Evolutionary conservation across 2,329 filamentous ascomycete genomes (phyloP).

Genomic region (Teratosphaeria pseudoeucalypti): DNA sequence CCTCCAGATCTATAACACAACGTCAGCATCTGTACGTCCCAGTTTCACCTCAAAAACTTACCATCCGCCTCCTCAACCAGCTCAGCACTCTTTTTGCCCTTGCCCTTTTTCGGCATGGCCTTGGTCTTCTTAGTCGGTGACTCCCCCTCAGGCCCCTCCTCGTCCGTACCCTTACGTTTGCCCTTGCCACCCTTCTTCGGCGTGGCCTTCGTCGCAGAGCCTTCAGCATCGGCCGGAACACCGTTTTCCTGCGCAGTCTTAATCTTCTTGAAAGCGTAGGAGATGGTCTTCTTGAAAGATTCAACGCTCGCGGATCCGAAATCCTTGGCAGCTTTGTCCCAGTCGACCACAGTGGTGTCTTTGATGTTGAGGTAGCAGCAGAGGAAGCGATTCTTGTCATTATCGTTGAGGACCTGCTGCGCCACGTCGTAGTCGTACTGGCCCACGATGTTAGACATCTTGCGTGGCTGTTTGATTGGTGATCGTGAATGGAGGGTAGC

Average conservation of each 20-base stretch:
- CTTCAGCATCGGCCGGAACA: conserved; percentile 2
- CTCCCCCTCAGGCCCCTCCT: conserved; percentile 6
- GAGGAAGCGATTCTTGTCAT: conserved; percentile 22
- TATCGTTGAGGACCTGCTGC: conserved; percentile 14
- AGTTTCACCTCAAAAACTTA: neutral
- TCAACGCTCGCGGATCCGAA: conserved; percentile 17
- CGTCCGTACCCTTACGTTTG: conserved; percentile 2
- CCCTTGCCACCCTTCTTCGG: conserved; percentile 12
- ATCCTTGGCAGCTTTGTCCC: conserved; percentile 17
- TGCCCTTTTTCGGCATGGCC: neutral
- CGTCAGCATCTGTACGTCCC: neutral
- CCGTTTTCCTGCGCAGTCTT: conserved; percentile 13
- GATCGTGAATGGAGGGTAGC: neutral
- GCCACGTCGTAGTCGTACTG: conserved; percentile 18
- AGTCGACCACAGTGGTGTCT: conserved; percentile 12
- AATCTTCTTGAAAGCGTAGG: conserved; percentile 20
- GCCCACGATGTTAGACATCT: conserved; percentile 5
- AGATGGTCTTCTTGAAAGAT: conserved; percentile 15
- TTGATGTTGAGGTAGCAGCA: conserved; percentile 16
- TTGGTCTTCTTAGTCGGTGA: conserved; percentile 4
- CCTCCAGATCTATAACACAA: neutral
- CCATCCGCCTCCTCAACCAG: neutral
- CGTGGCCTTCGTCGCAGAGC: neutral
- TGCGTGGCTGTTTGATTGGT: neutral
- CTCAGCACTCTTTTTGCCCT: conserved; percentile 1